Base-by-base conservation (phyloP, 768 basidiomycete genomes). In the Krasilnikovozyma curviuscula region DNA sequence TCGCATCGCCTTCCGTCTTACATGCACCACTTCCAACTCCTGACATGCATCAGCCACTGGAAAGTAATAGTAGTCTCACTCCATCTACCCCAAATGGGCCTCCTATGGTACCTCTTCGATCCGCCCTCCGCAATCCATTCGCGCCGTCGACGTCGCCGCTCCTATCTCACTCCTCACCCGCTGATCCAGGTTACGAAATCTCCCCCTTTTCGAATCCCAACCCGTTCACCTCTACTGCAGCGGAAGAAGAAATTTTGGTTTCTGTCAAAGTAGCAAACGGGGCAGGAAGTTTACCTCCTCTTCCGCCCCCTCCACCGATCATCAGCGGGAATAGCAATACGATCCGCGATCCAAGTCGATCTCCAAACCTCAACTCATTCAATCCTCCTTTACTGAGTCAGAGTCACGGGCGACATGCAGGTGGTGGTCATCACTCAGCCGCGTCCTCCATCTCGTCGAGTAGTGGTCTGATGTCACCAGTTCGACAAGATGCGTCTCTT, bases 11-110 rank as follows among this genome's bases (percentile, higher is more conserved):
- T 55, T 16, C 67, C 70, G 32, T 57, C 56, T 28, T 58, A 61
- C 64, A 72, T 34, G 72, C 75, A 32, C 67, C 70, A 13, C 72
- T 34, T 9, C 57, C 44, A 31, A 55, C 53, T n/a, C 42, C 46
- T 12, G 24, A 31, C 19, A n/a, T 33, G 25, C 50, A 30, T 8
- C 48, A 5, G 24, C 37, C 18, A 18, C 24, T n/a, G 16, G 7
- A 16, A 46, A 25, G 29, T 6, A 32, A 9, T 46, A 39, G 16
- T 31, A 37, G 14, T 43, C 48, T 3, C n/a, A n/a, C n/a, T n/a
- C 18, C 44, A 5, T 41, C 38, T 1, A 28, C 30, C 3, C 21
- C 25, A 19, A 55, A 45, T 41, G 40, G 39, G 13, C 31, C 48
- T 19, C 51, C 47, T 8, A 39, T 34, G 19, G 33, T 33, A 31